These are phyloP conservation scores for Zygnema cylindricum DNA, from an alignment of 139 green algal species.

Conservation along the genomic window DNA sequence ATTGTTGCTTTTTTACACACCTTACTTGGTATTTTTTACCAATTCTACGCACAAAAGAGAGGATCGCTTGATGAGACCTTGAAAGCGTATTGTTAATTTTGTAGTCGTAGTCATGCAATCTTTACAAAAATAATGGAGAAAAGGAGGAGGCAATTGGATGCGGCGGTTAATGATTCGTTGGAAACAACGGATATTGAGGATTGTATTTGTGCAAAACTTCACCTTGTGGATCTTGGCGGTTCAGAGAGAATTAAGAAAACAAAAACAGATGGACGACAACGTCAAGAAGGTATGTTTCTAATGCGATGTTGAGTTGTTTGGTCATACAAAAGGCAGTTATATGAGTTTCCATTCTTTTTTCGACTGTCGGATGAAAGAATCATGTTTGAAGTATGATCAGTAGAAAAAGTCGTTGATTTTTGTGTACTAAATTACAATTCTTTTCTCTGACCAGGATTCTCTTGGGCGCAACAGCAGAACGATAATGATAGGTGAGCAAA, in stretches of 20 bases:
- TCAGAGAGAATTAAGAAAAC: conserved; percentile 94
- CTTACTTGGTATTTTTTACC: too few species aligned
- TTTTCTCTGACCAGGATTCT: conserved; percentile 68
- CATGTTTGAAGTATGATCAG: too few species aligned
- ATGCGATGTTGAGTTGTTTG: background rate
- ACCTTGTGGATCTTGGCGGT: conserved; percentile 89
- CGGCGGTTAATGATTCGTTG: background rate
- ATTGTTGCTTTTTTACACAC: too few species aligned
- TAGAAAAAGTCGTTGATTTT: too few species aligned
- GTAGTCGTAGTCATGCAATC: conserved; percentile 88
- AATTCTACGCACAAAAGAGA: too few species aligned
- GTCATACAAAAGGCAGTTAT: too few species aligned
- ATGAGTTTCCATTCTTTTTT: too few species aligned
- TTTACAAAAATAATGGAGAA: conserved; percentile 97
- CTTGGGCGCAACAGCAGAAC: conserved; percentile 71
- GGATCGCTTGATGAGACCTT: too few species aligned
- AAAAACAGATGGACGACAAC: conserved; percentile 77
- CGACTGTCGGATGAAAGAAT: too few species aligned
- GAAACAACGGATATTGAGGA: background rate
- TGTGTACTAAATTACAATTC: too few species aligned
- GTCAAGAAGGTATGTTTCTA: conserved; percentile 63
- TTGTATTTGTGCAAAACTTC: conserved; percentile 84
- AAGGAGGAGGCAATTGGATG: conserved; percentile 24
- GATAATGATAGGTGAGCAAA: conserved; percentile 67
- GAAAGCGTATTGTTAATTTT: too few species aligned